Evolutionary conservation across 768 basidiomycete species (phyloP).

Genomic region (Boletus sp.): DNA sequence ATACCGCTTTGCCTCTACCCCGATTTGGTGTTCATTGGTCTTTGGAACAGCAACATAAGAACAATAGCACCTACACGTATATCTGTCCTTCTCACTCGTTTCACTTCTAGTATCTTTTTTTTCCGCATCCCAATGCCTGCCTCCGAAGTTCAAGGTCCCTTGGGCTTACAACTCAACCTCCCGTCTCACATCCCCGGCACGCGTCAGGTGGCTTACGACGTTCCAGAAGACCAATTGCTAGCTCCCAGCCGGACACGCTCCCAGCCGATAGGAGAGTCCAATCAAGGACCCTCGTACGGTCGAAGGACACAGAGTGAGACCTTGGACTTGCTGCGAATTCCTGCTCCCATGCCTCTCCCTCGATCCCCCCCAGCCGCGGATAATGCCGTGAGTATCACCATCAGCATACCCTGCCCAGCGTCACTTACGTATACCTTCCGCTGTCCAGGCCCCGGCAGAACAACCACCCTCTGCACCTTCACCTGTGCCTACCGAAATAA

Average conservation of each 20-base stretch:
- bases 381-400: conserved; percentile 23
- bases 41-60: conserved; percentile 6
- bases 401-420: not conserved
- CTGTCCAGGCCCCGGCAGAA: conserved; percentile 11
- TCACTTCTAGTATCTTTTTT: not conserved
- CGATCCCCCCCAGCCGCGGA: conserved; percentile 12
- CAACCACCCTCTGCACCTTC: conserved; percentile 25
- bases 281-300: conserved; percentile 19
- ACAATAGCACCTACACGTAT: conserved; percentile 14
- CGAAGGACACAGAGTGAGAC: conserved; percentile 27
- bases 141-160: conserved; percentile 20
- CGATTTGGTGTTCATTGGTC: conserved; percentile 19
- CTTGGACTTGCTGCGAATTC: conserved; percentile 2
- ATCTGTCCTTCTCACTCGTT: not conserved
- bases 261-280: conserved; percentile 23
- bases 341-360: conserved; percentile 12
- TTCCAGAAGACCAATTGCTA: conserved; percentile 7
- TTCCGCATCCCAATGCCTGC: conserved; percentile 12
- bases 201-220: conserved; percentile 6
- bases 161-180: conserved; percentile 19
- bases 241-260: conserved; percentile 19
- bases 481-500: conserved; percentile 33
- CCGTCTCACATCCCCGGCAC: conserved; percentile 12
- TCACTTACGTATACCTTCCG: conserved; percentile 3
- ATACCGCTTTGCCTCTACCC: conserved; percentile 9